These are phyloP conservation scores for Mucor ambiguus DNA, from an alignment of 371 early-diverging fungal genomes.

Conservation along the genomic window DNA sequence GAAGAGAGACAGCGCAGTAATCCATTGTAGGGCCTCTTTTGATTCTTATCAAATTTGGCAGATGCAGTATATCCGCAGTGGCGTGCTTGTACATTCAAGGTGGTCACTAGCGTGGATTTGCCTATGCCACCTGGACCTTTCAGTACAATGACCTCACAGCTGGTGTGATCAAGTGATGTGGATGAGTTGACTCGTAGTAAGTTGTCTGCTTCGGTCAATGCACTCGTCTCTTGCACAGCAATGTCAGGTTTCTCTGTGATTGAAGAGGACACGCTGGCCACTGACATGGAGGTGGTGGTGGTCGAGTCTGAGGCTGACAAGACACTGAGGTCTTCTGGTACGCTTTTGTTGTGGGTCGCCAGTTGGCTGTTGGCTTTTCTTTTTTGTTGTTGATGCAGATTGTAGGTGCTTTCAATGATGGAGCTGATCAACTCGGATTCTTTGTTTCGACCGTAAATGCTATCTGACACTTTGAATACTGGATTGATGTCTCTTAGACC, in stretches of 20 bases:
- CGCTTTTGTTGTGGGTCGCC: background rate
- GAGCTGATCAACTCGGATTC: slow-evolving; percentile 38
- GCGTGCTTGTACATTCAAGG: slow-evolving; percentile 38
- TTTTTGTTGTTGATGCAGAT: slow-evolving; percentile 20
- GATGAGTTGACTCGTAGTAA: slow-evolving; percentile 13
- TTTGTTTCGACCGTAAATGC: slow-evolving; percentile 38
- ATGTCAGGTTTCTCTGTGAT: background rate
- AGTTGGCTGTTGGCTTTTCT: background rate
- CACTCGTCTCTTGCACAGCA: background rate
- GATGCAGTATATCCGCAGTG: slow-evolving; percentile 46
- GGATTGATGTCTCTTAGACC: slow-evolving; percentile 45
- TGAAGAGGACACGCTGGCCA: background rate
- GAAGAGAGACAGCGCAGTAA: slow-evolving; percentile 44
- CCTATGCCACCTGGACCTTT: slow-evolving; percentile 49
- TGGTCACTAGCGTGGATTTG: slow-evolving; percentile 40
- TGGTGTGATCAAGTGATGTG: slow-evolving; percentile 14
- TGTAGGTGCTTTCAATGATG: slow-evolving; percentile 29
- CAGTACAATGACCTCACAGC: slow-evolving; percentile 37
- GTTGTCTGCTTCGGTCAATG: slow-evolving; percentile 22
- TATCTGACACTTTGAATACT: slow-evolving; percentile 43
- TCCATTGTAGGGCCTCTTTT: slow-evolving; percentile 48
- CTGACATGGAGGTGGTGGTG: background rate
- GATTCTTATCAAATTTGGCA: slow-evolving; percentile 48
- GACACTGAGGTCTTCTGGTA: slow-evolving; percentile 6
- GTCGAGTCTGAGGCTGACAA: background rate